These are phyloP conservation scores for Tuber melanosporum DNA, from an alignment of 495 filamentous ascomycete genomes.

Conservation along the genomic window DNA sequence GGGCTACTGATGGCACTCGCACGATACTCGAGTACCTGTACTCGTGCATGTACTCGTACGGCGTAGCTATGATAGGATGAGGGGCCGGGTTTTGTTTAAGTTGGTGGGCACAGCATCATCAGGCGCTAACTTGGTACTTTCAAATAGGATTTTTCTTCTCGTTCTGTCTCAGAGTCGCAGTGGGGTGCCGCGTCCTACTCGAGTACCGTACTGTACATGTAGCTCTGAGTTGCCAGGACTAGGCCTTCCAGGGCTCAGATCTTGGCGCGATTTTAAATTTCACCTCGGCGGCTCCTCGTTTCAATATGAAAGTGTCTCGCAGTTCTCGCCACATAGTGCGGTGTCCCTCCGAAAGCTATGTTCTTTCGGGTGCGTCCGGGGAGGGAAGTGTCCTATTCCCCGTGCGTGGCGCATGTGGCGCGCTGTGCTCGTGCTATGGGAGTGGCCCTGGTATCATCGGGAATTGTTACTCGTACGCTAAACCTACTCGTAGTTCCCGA, in stretches of 20 bases:
- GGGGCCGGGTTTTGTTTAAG: background rate
- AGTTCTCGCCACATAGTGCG: too few relatives aligned
- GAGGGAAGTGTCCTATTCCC: background rate
- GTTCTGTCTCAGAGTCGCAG: background rate
- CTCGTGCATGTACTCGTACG: too few relatives aligned
- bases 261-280: background rate
- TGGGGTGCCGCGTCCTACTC: background rate
- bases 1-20: background rate
- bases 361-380: background rate
- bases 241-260: background rate
- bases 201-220: too few relatives aligned
- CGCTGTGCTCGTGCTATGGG: background rate
- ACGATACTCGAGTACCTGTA: background rate
- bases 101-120: background rate
- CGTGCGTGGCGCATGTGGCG: background rate
- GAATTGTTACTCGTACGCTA: background rate
- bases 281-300: background rate
- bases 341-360: background rate
- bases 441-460: background rate
- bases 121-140: background rate
- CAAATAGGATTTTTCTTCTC: background rate
- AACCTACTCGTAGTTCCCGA: too few relatives aligned
- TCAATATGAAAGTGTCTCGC: background rate
- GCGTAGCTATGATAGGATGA: background rate
- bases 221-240: background rate